Percentiles rank a stretch among this genome's conserved stretches.
phyloP scores from a whole-genome alignment of 176 grass and related monocot species.

The Paspalum notatum region DNA sequence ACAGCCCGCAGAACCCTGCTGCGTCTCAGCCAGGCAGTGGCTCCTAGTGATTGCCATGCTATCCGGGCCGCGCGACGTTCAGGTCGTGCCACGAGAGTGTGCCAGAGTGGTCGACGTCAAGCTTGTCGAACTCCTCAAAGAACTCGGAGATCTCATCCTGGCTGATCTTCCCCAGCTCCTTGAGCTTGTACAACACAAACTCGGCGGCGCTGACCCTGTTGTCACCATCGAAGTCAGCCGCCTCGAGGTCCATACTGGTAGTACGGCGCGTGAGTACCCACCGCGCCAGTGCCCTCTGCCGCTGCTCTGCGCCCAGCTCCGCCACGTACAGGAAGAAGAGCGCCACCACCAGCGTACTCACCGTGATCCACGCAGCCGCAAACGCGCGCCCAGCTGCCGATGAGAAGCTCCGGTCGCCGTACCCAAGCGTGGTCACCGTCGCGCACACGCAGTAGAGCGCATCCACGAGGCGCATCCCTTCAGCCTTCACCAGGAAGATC shows the following conservation, averaged over 20 bases:
- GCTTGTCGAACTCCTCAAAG: constrained; percentile 67
- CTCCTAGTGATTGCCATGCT: not conserved
- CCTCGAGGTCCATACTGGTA: constrained; percentile 59
- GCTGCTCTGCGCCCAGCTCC: constrained; percentile 57
- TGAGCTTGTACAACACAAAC: constrained; percentile 71
- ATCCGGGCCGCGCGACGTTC: constrained; percentile 26
- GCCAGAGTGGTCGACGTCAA: constrained; percentile 65
- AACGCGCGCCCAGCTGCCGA: constrained; percentile 51
- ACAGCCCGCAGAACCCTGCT: too few relatives aligned
- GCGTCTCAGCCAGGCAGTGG: too few relatives aligned
- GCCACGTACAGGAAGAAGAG: constrained; percentile 70
- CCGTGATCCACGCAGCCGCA: constrained; percentile 62
- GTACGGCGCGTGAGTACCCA: constrained; percentile 61
- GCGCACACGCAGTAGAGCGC: constrained; percentile 64
- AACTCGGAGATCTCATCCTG: constrained; percentile 62
- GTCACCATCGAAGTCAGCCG: constrained; percentile 63
- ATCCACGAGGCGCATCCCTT: constrained; percentile 55
- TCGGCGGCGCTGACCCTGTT: constrained; percentile 54
- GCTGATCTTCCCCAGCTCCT: constrained; percentile 71
- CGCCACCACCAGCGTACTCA: constrained; percentile 65
- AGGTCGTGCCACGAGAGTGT: constrained; percentile 52
- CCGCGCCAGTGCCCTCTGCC: constrained; percentile 45
- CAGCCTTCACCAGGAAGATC: constrained; percentile 38
- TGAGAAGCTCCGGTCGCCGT: constrained; percentile 67
- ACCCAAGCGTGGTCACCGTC: constrained; percentile 73